A percentile compares a stretch with the other conserved stretches of the same genome.
Conservation (phyloP, 441 rosid species). For the Monsonia emarginata region DNA sequence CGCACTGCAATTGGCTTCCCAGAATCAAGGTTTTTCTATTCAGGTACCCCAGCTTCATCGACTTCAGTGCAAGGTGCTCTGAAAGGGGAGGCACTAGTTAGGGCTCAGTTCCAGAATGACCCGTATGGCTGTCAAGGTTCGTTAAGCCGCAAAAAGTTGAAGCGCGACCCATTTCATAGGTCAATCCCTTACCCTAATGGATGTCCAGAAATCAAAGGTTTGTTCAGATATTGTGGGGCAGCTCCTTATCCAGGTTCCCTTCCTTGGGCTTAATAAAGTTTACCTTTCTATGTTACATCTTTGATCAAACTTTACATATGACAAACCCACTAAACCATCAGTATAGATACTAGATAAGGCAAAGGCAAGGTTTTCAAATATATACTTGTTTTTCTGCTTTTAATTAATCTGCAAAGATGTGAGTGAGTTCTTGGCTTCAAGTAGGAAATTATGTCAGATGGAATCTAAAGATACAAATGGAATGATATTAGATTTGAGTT, state of each 20-base stretch:
- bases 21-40: slow-evolving; percentile 57
- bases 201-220: slow-evolving; percentile 66
- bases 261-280: slow-evolving; percentile 46
- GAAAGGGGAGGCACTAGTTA: slow-evolving; percentile 72
- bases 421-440: too few relatives aligned
- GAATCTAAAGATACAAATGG: not conserved
- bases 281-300: not conserved
- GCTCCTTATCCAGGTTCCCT: slow-evolving; percentile 63
- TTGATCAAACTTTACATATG: slow-evolving; percentile 3
- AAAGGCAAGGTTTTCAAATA: not conserved
- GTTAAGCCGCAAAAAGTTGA: slow-evolving; percentile 64
- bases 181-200: slow-evolving; percentile 81
- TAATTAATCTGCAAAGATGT: not conserved
- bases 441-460: not conserved
- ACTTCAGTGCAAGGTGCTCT: slow-evolving; percentile 58
- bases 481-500: not conserved
- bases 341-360: too few relatives aligned
- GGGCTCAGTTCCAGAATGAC: slow-evolving; percentile 67
- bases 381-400: not conserved
- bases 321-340: slow-evolving; percentile 3
- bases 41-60: slow-evolving; percentile 57
- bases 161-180: slow-evolving; percentile 90
- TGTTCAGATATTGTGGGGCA: slow-evolving; percentile 70
- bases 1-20: slow-evolving; percentile 80
- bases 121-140: slow-evolving; percentile 78